Evolutionary conservation across 345 rosid species (phyloP), one percentile per base, ranked within the genome.

Genomic region (Isatis tinctoria): DNA sequence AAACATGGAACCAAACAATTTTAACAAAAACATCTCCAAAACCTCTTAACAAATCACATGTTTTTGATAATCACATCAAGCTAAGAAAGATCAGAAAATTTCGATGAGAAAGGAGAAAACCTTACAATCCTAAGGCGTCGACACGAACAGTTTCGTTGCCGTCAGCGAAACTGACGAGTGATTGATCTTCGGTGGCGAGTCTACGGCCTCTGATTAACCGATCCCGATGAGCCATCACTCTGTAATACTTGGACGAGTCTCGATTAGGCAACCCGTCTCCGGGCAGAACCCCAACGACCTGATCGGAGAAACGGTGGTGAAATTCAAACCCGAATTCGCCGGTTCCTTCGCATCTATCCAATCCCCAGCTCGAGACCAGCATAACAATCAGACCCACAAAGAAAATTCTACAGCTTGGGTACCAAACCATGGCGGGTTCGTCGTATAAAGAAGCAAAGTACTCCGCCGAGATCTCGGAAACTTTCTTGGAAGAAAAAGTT

Each of bases 271-370:
- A 72, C 48, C 80, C 90, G 75, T 87, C 88, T 1, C 79, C 83
- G 8, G 84, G 77, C 4, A 92, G 74, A 65, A 87, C 76, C 16
- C 86, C 87, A 54, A 81, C 82, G 12, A 92, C 88, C 28, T 88
- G 86, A 83, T 95, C 99, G 16, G 99, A 92, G 74, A 74, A 95
- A 40, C 94, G 84, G 78, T 95, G 94, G 67, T 88, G 96, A 64
- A 95, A 72, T 43, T 84, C 86, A 47, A 88, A 92, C 41, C 90
- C 99, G 74, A 85, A 87, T 10, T 85, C 91, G 22, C 86, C 85
- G 39, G 8, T 1, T 58, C 80, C 80, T 10, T 77, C 67, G 4
- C 80, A 77, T 56, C 12, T 70, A 37, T 70, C 61, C 37, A 76
- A 39, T 2, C 13, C 67, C 60, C 74, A 76, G 47, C 68, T 73